A percentile compares a stretch with the other conserved stretches of the same genome.
Evolutionary conservation across 2,329 filamentous ascomycete genomes (phyloP).

Genomic region (Coniochaeta ligniaria): DNA sequence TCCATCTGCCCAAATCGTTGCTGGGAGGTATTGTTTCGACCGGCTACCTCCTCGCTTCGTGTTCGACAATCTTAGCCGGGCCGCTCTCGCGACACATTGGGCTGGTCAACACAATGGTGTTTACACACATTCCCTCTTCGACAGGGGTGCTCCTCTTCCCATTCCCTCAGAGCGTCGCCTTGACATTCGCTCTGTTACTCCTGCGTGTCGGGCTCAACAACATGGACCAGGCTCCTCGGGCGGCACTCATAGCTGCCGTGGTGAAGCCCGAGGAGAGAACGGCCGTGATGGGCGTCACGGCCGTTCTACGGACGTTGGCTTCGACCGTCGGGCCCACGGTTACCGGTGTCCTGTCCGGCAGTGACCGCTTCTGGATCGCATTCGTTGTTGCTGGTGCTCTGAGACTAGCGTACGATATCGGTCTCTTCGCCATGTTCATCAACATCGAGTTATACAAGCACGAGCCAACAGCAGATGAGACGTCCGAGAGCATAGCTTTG

Average conservation of each 20-base stretch:
- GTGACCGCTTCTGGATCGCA: slow-evolving; percentile 51
- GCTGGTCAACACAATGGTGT: slow-evolving; percentile 58
- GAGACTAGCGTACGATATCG: slow-evolving; percentile 50
- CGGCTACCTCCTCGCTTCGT: slow-evolving; percentile 44
- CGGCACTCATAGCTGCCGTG: slow-evolving; percentile 60
- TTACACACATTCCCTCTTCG: slow-evolving; percentile 55
- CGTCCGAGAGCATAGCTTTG: neutral
- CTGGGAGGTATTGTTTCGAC: slow-evolving; percentile 53
- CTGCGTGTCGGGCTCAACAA: slow-evolving; percentile 56
- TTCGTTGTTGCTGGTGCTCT: slow-evolving; percentile 49
- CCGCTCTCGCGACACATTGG: slow-evolving; percentile 51
- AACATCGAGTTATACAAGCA: slow-evolving; percentile 46
- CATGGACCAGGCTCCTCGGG: slow-evolving; percentile 62
- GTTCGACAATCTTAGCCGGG: slow-evolving; percentile 49
- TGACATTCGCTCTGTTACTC: slow-evolving; percentile 49
- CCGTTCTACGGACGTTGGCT: slow-evolving; percentile 52
- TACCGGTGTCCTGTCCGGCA: slow-evolving; percentile 47
- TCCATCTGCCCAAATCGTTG: slow-evolving; percentile 45
- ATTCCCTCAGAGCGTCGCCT: slow-evolving; percentile 37
- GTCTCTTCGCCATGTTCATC: slow-evolving; percentile 51
- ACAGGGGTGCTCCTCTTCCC: slow-evolving; percentile 55
- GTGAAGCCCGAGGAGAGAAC: slow-evolving; percentile 59
- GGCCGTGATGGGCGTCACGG: slow-evolving; percentile 63
- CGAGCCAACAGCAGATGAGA: slow-evolving; percentile 17
- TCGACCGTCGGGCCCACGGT: slow-evolving; percentile 46